Evolutionary conservation across 1,284 basidiomycete species (phyloP).

Genomic region (Rhodotorula sp.): DNA sequence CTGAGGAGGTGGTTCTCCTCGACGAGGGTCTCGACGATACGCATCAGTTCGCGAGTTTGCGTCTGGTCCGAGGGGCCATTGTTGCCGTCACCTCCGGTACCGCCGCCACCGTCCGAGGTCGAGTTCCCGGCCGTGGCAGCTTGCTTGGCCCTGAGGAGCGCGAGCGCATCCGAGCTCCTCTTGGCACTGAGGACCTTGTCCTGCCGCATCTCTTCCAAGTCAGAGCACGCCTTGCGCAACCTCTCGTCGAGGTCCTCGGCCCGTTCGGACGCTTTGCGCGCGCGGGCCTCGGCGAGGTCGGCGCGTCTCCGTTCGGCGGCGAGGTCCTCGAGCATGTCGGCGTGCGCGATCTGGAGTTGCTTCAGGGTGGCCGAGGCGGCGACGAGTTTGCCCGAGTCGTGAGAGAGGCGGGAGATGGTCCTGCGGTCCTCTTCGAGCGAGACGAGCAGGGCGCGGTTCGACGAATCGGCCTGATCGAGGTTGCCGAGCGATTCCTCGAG

Average conservation of each 20-base stretch:
- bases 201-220: slow-evolving; percentile 41
- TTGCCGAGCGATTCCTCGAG: slow-evolving; percentile 77
- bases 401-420: slow-evolving; percentile 65
- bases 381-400: slow-evolving; percentile 63
- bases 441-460: slow-evolving; percentile 68
- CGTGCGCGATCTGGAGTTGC: slow-evolving; percentile 52
- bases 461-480: slow-evolving; percentile 74
- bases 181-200: slow-evolving; percentile 35
- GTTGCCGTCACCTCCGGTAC: background rate
- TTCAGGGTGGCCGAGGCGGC: slow-evolving; percentile 16
- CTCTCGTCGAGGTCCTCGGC: slow-evolving; percentile 58
- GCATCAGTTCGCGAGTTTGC: slow-evolving; percentile 30
- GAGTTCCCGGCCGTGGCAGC: background rate
- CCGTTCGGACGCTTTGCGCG: slow-evolving; percentile 45
- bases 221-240: slow-evolving; percentile 28
- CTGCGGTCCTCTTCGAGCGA: slow-evolving; percentile 75
- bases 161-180: slow-evolving; percentile 32
- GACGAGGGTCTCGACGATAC: slow-evolving; percentile 40
- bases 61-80: slow-evolving; percentile 15
- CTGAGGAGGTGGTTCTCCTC: slow-evolving; percentile 41
- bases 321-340: slow-evolving; percentile 80
- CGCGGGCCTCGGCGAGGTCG: slow-evolving; percentile 66
- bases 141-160: slow-evolving; percentile 1
- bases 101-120: background rate
- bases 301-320: slow-evolving; percentile 69